phyloP scores from a whole-genome alignment of 805 yeast genomes.

The Ogataea neopini region DNA sequence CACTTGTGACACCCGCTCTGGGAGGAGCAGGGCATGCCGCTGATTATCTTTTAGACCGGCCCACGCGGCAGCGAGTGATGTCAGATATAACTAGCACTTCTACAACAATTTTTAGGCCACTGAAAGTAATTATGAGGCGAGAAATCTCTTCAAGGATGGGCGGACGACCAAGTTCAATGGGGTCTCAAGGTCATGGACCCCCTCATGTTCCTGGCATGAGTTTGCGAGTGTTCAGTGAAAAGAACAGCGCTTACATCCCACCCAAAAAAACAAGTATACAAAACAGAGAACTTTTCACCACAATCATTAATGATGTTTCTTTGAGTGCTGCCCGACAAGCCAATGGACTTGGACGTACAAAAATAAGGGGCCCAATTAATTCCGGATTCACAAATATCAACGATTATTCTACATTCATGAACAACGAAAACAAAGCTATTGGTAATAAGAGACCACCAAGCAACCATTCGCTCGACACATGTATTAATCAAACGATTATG shows the following conservation, averaged over 20 bases:
- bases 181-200: background rate
- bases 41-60: background rate
- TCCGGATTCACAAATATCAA: constrained; percentile 22
- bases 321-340: constrained; percentile 41
- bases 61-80: constrained; percentile 13
- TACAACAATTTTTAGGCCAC: constrained; percentile 17
- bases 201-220: background rate
- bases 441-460: constrained; percentile 9
- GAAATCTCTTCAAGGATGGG: constrained; percentile 10
- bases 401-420: constrained; percentile 18
- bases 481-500: constrained; percentile 20
- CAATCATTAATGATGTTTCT: constrained; percentile 39
- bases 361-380: constrained; percentile 13
- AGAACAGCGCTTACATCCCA: background rate
- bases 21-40: constrained; percentile 4
- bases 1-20: constrained; percentile 12
- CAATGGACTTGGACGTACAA: constrained; percentile 28
- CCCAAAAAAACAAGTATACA: constrained; percentile 1
- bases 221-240: background rate
- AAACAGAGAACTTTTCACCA: constrained; percentile 28
- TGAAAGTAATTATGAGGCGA: constrained; percentile 12
- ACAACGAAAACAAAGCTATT: constrained; percentile 20
- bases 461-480: constrained; percentile 13
- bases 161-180: constrained; percentile 9
- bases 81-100: constrained; percentile 19